Percentiles rank a stretch among this genome's conserved stretches.
Conservation (phyloP, 2,329 filamentous ascomycete species). For the Ophiocordyceps robertsii region DNA sequence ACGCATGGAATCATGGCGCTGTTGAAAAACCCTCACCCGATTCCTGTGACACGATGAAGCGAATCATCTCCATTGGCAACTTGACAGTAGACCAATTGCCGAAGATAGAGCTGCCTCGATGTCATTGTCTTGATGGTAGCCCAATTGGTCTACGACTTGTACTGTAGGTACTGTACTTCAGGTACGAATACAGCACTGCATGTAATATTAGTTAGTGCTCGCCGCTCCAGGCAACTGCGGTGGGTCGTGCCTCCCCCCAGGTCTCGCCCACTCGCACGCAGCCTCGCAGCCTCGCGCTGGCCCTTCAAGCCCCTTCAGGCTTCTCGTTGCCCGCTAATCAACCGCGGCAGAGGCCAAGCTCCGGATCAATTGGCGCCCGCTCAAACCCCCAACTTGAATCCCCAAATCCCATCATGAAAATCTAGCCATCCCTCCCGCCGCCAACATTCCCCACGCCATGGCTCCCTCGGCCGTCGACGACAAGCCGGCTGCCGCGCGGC, state of each 20-base stretch:
- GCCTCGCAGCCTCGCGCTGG: constrained; percentile 22
- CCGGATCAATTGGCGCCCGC: constrained; percentile 12
- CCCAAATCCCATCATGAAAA: neutral
- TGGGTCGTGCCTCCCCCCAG: neutral
- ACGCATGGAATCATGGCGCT: too few relatives aligned
- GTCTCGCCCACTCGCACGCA: constrained; percentile 3
- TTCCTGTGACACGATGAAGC: too few relatives aligned
- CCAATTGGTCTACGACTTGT: too few relatives aligned
- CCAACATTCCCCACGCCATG: constrained; percentile 19
- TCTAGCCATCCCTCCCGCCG: neutral
- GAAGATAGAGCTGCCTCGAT: too few relatives aligned
- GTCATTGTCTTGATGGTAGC: too few relatives aligned
- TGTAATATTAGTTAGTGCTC: too few relatives aligned
- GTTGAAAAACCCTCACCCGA: too few relatives aligned
- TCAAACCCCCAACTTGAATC: neutral
- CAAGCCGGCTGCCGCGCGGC: constrained; percentile 19
- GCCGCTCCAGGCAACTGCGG: too few relatives aligned
- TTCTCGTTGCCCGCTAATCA: neutral
- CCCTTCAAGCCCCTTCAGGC: constrained; percentile 3
- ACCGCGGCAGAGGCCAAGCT: neutral
- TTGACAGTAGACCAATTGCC: too few relatives aligned
- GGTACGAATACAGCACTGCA: too few relatives aligned
- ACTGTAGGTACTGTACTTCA: too few relatives aligned
- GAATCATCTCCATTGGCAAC: too few relatives aligned
- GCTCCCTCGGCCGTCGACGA: constrained; percentile 39